phyloP scores from a whole-genome alignment of 2,329 filamentous ascomycete species.

The Colletotrichum sp. region DNA sequence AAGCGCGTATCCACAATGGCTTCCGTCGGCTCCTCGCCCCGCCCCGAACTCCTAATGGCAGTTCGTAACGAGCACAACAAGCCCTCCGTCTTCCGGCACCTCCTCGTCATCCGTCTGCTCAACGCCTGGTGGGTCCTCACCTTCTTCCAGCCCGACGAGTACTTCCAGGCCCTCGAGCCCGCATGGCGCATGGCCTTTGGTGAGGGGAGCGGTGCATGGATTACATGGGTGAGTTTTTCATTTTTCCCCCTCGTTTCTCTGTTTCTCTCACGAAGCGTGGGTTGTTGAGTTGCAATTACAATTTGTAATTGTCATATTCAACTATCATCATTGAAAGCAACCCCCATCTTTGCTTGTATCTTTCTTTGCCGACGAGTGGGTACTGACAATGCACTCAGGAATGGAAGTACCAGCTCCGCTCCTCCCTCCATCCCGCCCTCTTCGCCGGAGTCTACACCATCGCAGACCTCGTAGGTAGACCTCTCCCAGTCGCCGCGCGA shows the following conservation, averaged over 20 bases:
- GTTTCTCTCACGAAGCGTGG: neutral
- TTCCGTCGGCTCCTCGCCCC: conserved; percentile 24
- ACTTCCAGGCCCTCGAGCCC: conserved; percentile 93
- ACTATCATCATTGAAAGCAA: neutral
- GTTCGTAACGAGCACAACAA: conserved; percentile 27
- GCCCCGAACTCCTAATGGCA: conserved; percentile 25
- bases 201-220: conserved; percentile 77
- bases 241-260: neutral
- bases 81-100: conserved; percentile 32
- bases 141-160: conserved; percentile 98
- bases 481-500: conserved; percentile 58
- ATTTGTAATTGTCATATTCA: neutral
- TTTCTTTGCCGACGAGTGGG: neutral
- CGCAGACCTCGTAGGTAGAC: conserved; percentile 59
- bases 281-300: neutral
- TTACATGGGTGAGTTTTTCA: conserved; percentile 83
- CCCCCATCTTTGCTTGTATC: neutral
- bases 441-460: conserved; percentile 79
- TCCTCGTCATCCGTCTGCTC: conserved; percentile 75
- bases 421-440: conserved; percentile 87
- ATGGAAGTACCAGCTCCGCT: conserved; percentile 88
- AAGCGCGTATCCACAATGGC: conserved; percentile 19
- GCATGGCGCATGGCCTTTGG: conserved; percentile 92
- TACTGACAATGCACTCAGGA: conserved; percentile 64
- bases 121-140: conserved; percentile 82